Base-by-base conservation (phyloP, 768 basidiomycete species). In the Phanerochaete sordida region DNA sequence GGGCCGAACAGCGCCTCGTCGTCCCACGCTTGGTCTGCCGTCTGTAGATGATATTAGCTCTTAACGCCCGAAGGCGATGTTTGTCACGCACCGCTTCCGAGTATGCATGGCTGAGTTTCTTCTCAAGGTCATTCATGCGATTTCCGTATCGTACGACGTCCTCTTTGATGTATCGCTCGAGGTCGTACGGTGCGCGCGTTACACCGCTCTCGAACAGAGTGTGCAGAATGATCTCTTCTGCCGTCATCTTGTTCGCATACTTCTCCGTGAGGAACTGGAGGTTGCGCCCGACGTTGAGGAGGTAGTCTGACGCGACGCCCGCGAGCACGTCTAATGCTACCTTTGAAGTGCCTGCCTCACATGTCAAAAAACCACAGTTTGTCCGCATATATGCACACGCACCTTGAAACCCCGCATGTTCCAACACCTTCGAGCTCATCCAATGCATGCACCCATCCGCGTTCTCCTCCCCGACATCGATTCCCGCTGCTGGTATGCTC, bases 221-320 rank as follows among this genome's bases (percentile, higher is more conserved):
- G 70, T 96, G 93, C 1, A 95, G 80, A 37, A 96, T 86, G 33
- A 97, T 95, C 86, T 96, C 93, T 93, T 97, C 94, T 0, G 93
- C 70, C 1, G 88, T 85, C 91, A 98, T 94, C 24, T 81, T 83
- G 50, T 81, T 76, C 1, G 83, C 82, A 73, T 91, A 89, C 69
- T 90, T 92, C 72, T 98, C 95, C 45, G 82, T 80, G 59, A 93
- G 74, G 66, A 88, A 91, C 57, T 87, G 81, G 54, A 98, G 85
- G 15, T 93, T 95, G 48, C 87, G 81, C 2, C 96, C 96, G 45
- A 98, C 84, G 67, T 95, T 96, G 23, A 83, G 70, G 4, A 98
- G 69, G 72, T 92, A 96, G 65, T 95, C 91, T 0, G 87, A 81
- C 0, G 89, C 82, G 8, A 95, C 87, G 45, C 87, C 81, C 0